These are phyloP conservation scores for Flagelloscypha sp. DNA, from an alignment of 768 basidiomycete species.

Conservation along the genomic window DNA sequence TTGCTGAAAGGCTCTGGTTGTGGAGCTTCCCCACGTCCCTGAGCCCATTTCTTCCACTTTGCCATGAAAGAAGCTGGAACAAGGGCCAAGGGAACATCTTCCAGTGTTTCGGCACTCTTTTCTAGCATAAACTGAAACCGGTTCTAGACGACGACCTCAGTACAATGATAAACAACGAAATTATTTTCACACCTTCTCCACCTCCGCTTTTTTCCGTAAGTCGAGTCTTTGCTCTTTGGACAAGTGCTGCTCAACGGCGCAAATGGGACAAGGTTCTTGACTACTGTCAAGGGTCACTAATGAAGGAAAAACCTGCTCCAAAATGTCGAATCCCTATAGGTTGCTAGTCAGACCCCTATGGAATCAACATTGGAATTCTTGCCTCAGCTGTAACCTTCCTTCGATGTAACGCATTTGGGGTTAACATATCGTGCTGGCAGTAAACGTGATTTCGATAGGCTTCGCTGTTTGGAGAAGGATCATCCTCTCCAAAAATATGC, in stretches of 20 bases:
- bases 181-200: conserved; percentile 71
- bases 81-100: conserved; percentile 47
- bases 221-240: conserved; percentile 58
- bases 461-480: conserved; percentile 58
- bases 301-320: conserved; percentile 51
- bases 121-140: conserved; percentile 54
- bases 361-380: conserved; percentile 7
- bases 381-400: conserved; percentile 58
- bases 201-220: conserved; percentile 58
- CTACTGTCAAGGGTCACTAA: conserved; percentile 53
- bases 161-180: no score
- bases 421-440: conserved; percentile 65
- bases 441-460: conserved; percentile 52
- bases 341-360: conserved; percentile 4
- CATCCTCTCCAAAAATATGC: conserved; percentile 49
- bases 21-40: conserved; percentile 40
- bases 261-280: conserved; percentile 52
- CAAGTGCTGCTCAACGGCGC: conserved; percentile 45
- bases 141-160: no score
- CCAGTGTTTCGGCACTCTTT: conserved; percentile 24
- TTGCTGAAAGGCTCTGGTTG: conserved; percentile 64
- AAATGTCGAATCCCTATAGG: conserved; percentile 45
- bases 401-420: conserved; percentile 46
- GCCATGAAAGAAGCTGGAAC: conserved; percentile 55
- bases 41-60: conserved; percentile 64